Conservation (phyloP, 257 asterid genomes). For the Przewalskia tangutica region DNA sequence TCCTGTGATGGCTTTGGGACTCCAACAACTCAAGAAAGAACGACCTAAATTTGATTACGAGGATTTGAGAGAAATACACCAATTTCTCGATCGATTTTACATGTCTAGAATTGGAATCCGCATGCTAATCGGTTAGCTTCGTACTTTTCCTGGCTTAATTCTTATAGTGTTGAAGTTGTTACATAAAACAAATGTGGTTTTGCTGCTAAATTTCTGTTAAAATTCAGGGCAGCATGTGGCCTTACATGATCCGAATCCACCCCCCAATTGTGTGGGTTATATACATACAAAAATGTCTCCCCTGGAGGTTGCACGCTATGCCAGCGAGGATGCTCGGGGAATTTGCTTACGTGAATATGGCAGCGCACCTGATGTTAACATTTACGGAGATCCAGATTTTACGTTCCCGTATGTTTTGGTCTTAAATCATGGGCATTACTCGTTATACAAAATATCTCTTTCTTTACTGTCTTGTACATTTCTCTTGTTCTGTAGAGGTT, state of each 20-base stretch:
- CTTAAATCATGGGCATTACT: neutral
- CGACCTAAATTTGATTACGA: slow-evolving; percentile 40
- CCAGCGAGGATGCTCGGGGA: slow-evolving; percentile 87
- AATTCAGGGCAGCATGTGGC: slow-evolving; percentile 93
- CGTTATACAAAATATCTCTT: neutral
- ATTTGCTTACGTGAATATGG: slow-evolving; percentile 84
- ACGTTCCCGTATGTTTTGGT: slow-evolving; percentile 69
- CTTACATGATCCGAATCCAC: slow-evolving; percentile 87
- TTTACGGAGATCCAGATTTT: slow-evolving; percentile 80
- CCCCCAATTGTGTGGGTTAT: slow-evolving; percentile 77
- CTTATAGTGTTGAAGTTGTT: neutral
- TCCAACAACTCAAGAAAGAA: slow-evolving; percentile 80
- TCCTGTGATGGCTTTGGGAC: slow-evolving; percentile 98
- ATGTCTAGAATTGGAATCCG: slow-evolving; percentile 94
- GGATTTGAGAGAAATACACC: slow-evolving; percentile 68
- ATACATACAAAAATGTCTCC: slow-evolving; percentile 97
- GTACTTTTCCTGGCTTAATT: neutral
- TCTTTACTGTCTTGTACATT: neutral
- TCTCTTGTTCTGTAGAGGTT: neutral
- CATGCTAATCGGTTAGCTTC: slow-evolving; percentile 82
- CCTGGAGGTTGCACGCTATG: slow-evolving; percentile 62
- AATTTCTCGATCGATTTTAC: slow-evolving; percentile 83
- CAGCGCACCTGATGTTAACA: slow-evolving; percentile 69
- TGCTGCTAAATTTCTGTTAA: slow-evolving; percentile 2
- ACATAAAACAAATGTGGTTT: neutral